Evolutionary conservation across 441 rosid species (phyloP).

Genomic region (Gossypium lobatum): DNA sequence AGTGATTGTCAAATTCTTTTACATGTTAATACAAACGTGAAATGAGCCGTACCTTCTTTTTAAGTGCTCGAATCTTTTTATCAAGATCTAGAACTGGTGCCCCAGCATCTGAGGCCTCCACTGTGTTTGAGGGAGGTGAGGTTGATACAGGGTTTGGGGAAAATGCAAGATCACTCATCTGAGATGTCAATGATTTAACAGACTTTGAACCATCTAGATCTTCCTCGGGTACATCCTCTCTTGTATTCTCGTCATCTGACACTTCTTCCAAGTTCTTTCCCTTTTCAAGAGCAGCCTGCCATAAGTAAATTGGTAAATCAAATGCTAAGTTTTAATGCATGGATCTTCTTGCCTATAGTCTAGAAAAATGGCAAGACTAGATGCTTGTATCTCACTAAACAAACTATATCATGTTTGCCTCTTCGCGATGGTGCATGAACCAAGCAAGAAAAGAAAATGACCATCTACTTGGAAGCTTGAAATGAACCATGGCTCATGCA

Average conservation of each 20-base stretch:
- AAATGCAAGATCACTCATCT: conserved; percentile 56
- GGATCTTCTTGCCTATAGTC: background rate
- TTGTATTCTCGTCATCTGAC: conserved; percentile 32
- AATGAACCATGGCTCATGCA: background rate
- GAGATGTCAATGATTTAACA: conserved; percentile 52
- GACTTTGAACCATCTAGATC: conserved; percentile 34
- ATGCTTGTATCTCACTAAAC: background rate
- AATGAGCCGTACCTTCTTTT: conserved; percentile 68
- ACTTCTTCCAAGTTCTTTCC: conserved; percentile 41
- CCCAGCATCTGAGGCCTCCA: conserved; percentile 32
- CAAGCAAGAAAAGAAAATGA: conserved; percentile 3
- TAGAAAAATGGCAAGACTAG: background rate
- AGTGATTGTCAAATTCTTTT: background rate
- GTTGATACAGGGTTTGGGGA: conserved; percentile 36
- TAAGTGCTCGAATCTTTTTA: conserved; percentile 82
- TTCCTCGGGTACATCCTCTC: conserved; percentile 32
- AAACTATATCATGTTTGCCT: background rate
- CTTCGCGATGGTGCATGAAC: background rate
- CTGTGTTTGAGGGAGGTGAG: conserved; percentile 31
- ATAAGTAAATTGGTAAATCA: conserved; percentile 9
- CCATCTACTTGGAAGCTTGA: background rate
- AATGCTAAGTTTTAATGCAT: background rate
- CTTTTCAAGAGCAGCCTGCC: conserved; percentile 77
- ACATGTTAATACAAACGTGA: background rate
- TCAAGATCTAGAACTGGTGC: conserved; percentile 54